These are phyloP conservation scores for Cornus suecica DNA, from an alignment of 148 eudicot species.

Conservation along the genomic window DNA sequence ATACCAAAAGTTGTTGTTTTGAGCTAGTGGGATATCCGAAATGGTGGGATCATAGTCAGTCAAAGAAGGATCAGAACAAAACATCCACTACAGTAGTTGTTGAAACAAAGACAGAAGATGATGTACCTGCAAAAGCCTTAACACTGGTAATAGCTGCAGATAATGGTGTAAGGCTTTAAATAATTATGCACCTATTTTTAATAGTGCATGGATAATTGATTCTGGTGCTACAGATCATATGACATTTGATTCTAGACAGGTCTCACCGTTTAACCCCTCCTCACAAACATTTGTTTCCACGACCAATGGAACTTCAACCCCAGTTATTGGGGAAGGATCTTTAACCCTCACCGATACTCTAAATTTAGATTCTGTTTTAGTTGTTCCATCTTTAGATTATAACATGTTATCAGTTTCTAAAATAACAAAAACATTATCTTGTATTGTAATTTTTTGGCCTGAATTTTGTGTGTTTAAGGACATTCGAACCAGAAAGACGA, in stretches of 20 bases:
- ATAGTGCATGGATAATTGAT: constrained; percentile 1
- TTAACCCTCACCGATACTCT: background rate
- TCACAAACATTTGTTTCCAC: background rate
- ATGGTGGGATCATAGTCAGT: too few species aligned
- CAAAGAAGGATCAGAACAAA: too few species aligned
- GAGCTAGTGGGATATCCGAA: too few species aligned
- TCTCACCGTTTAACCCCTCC: background rate
- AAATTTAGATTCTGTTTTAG: too few species aligned
- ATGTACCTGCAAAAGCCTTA: background rate
- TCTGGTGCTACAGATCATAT: constrained; percentile 1
- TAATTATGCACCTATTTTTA: background rate
- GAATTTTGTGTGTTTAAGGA: too few species aligned
- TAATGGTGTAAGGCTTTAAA: background rate
- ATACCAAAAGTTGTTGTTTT: too few species aligned
- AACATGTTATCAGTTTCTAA: background rate
- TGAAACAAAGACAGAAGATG: background rate
- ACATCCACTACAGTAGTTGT: background rate
- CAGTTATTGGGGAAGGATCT: background rate
- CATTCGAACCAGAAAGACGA: too few species aligned
- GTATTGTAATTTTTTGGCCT: too few species aligned
- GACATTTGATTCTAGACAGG: constrained; percentile 5
- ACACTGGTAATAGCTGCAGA: background rate
- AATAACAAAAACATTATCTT: too few species aligned
- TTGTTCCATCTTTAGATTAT: constrained; percentile 1
- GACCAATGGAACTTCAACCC: background rate